A percentile compares a stretch with the other conserved stretches of the same genome.
Conservation (phyloP, 129 eudicot species). For the Solidago caesia region DNA sequence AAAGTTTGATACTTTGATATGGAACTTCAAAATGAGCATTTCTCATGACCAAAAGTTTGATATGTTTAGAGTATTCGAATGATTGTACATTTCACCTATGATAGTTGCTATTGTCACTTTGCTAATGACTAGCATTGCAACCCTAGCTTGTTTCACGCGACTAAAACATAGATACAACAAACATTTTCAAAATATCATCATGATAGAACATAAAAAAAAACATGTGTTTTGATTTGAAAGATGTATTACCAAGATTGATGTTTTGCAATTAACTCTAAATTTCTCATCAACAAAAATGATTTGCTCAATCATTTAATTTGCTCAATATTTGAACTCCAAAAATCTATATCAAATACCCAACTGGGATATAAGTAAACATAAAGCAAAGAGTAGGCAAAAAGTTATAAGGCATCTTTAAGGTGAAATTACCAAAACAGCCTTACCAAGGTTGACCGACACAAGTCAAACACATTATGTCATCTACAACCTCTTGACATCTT, state of each 20-base stretch:
- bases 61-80: too few species aligned
- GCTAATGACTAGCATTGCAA: too few species aligned
- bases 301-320: neutral
- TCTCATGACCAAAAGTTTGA: too few species aligned
- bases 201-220: too few species aligned
- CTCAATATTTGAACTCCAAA: neutral
- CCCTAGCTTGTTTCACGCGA: too few species aligned
- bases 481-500: conserved; percentile 23
- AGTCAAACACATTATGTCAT: conserved; percentile 25
- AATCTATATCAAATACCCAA: conserved; percentile 8
- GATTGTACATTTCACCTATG: too few species aligned
- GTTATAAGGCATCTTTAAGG: conserved; percentile 16
- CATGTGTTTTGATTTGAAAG: neutral
- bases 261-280: neutral
- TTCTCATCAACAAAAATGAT: neutral
- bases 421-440: conserved; percentile 27
- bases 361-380: neutral
- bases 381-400: conserved; percentile 23
- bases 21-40: too few species aligned
- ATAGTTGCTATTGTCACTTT: too few species aligned
- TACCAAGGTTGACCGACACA: conserved; percentile 17
- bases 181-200: too few species aligned
- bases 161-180: too few species aligned
- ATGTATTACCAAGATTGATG: neutral
- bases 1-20: too few species aligned